Evolutionary conservation across 164 flowering plant species (phyloP).

Genomic region (Cinnamomum micranthum): DNA sequence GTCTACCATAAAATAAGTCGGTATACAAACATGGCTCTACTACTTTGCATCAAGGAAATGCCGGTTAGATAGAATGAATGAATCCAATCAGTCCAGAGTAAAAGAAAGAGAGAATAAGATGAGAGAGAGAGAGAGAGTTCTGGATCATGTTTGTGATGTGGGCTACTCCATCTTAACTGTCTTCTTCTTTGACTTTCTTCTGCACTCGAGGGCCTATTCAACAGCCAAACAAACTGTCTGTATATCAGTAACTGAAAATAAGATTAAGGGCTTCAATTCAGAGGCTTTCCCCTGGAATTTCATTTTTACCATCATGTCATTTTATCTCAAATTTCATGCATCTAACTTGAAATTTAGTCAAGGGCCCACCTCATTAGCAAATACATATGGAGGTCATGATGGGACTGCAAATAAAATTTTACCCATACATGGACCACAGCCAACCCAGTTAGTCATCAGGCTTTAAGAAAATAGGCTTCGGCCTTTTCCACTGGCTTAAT

Average conservation of each 20-base stretch:
- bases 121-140: conserved; percentile 3
- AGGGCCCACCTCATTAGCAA: too few relatives aligned
- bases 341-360: too few relatives aligned
- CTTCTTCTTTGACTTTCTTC: conserved; percentile 25
- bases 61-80: conserved; percentile 22
- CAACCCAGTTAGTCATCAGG: too few relatives aligned
- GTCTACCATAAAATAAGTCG: conserved; percentile 21
- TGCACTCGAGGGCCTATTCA: conserved; percentile 46
- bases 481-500: too few relatives aligned
- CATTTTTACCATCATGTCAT: too few relatives aligned
- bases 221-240: conserved; percentile 70
- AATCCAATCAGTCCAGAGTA: conserved; percentile 15
- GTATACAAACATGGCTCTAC: conserved; percentile 20
- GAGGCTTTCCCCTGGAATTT: too few relatives aligned
- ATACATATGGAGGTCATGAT: too few relatives aligned
- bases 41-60: conserved; percentile 9
- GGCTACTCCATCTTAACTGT: conserved; percentile 6
- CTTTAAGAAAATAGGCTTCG: too few relatives aligned
- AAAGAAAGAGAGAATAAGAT: background rate
- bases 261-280: too few relatives aligned
- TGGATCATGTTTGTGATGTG: conserved; percentile 7
- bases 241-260: conserved; percentile 23
- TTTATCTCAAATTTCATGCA: too few relatives aligned
- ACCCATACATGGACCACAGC: too few relatives aligned
- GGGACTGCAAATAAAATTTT: too few relatives aligned